Conservation (phyloP, 108 stramenopile species). For the Nitzschia sp. region DNA sequence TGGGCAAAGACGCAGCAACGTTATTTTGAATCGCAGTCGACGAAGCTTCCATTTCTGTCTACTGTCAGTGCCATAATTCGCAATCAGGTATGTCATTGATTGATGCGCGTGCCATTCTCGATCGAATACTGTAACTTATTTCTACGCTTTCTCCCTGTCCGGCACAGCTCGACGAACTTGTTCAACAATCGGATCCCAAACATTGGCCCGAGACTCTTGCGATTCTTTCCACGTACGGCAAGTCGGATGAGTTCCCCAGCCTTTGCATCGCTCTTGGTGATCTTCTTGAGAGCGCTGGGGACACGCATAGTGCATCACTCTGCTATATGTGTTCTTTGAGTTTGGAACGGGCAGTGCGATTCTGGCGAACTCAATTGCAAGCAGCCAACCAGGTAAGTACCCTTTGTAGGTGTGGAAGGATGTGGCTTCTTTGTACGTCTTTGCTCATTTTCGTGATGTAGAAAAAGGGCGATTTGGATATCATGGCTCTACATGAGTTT, state of each 20-base stretch:
- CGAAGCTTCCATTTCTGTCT: slow-evolving; percentile 78
- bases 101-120: no score
- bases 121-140: no score
- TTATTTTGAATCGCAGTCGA: slow-evolving; percentile 80
- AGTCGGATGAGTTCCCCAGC: slow-evolving; percentile 87
- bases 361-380: slow-evolving; percentile 79
- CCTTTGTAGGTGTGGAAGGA: no score
- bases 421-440: no score
- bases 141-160: no score
- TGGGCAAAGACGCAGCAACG: slow-evolving; percentile 89
- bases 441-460: background rate
- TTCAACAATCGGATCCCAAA: slow-evolving; percentile 67
- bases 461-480: slow-evolving; percentile 45
- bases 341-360: slow-evolving; percentile 75
- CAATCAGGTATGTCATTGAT: slow-evolving; percentile 25
- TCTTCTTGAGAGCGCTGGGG: slow-evolving; percentile 81
- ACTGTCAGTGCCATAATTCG: slow-evolving; percentile 90
- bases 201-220: slow-evolving; percentile 96
- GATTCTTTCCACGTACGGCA: slow-evolving; percentile 91
- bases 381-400: slow-evolving; percentile 42
- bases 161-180: slow-evolving; percentile 62
- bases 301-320: slow-evolving; percentile 77
- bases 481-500: slow-evolving; percentile 88
- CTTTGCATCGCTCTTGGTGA: slow-evolving; percentile 90
- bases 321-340: slow-evolving; percentile 97